A percentile compares a stretch with the other conserved stretches of the same genome.
Evolutionary conservation across 2,329 filamentous ascomycete genomes (phyloP).

Genomic region (Botrytis squamosa): DNA sequence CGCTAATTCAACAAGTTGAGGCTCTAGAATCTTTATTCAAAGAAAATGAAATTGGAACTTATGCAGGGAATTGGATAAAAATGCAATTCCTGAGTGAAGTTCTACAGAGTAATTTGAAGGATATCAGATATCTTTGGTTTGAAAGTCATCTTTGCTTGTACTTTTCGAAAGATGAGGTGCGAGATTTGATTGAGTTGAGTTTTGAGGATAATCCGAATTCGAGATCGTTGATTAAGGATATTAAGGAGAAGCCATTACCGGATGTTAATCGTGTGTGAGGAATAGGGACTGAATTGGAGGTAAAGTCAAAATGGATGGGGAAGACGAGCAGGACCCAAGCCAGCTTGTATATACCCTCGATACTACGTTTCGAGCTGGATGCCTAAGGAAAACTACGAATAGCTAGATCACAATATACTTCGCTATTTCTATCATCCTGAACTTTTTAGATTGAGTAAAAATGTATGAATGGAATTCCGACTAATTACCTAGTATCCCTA

Average conservation of each 20-base stretch:
- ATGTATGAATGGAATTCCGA: background rate
- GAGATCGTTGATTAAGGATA: conserved; percentile 58
- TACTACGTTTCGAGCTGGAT: background rate
- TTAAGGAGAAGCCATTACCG: conserved; percentile 44
- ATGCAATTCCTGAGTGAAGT: conserved; percentile 64
- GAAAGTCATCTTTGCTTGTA: conserved; percentile 65
- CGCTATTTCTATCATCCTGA: background rate
- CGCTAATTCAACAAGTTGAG: conserved; percentile 56
- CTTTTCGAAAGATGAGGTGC: conserved; percentile 59
- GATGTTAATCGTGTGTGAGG: background rate
- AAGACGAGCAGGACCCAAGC: background rate
- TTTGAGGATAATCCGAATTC: conserved; percentile 61
- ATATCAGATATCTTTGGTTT: conserved; percentile 62
- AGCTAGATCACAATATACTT: background rate
- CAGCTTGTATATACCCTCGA: background rate
- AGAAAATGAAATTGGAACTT: conserved; percentile 57
- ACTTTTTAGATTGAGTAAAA: background rate
- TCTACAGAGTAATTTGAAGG: conserved; percentile 64
- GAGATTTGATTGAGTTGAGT: conserved; percentile 61
- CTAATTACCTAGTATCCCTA: background rate
- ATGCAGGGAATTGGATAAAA: conserved; percentile 60
- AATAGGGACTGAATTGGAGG: background rate
- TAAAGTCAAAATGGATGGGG: background rate
- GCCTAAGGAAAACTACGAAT: background rate
- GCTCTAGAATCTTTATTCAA: conserved; percentile 59